These are phyloP conservation scores for Acanthamoeba culbertsoni DNA, from an alignment of 208 protist genomes.

Conservation along the genomic window DNA sequence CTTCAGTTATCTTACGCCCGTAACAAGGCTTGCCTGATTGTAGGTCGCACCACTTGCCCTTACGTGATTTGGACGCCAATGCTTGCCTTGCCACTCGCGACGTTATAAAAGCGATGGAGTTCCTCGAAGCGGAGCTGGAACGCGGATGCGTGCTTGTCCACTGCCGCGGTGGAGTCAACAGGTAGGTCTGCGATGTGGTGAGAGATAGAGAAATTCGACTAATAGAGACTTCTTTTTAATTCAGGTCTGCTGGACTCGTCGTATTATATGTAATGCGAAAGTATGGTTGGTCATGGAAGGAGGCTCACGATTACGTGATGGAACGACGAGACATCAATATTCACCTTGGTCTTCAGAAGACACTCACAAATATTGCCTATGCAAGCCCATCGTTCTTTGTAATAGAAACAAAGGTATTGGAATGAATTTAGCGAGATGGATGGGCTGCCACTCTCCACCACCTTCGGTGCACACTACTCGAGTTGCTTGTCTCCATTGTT, in stretches of 20 bases:
- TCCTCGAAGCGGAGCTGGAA: neutral
- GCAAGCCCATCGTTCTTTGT: neutral
- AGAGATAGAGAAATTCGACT: too few species aligned
- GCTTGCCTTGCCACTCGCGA: neutral
- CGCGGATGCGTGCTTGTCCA: neutral
- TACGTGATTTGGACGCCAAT: neutral
- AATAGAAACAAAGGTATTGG: neutral
- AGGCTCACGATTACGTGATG: neutral
- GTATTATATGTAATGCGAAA: neutral
- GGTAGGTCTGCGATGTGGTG: too few species aligned
- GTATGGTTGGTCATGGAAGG: neutral
- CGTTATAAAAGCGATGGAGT: neutral
- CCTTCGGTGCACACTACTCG: too few species aligned
- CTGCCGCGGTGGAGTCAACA: neutral
- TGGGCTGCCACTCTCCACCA: too few species aligned
- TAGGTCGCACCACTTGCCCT: neutral
- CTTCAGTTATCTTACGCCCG: neutral
- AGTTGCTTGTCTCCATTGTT: too few species aligned
- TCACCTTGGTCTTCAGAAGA: neutral
- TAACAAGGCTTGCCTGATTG: neutral
- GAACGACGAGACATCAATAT: conserved; percentile 24
- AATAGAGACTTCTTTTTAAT: neutral
- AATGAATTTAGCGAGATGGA: neutral
- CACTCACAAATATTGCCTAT: neutral
- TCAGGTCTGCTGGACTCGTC: neutral